Conservation (phyloP, 2,329 filamentous ascomycete species). For the Venturia pyrina region DNA sequence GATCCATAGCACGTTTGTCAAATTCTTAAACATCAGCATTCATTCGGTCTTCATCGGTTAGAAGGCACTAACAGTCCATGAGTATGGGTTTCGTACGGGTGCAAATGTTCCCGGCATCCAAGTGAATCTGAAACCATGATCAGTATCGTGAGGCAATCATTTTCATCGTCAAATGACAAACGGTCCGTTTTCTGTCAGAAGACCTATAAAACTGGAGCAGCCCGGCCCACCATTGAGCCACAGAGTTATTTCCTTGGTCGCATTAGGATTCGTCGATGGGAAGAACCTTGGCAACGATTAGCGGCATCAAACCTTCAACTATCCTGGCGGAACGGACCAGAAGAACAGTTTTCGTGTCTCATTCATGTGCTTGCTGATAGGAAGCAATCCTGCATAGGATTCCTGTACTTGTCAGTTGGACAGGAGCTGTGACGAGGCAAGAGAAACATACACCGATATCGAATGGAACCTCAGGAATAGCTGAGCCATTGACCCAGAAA, state of each 20-base stretch:
- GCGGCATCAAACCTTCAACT: too few relatives aligned
- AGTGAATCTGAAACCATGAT: conserved; percentile 17
- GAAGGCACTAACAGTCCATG: conserved; percentile 41
- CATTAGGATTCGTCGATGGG: conserved; percentile 42
- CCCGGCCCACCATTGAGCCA: conserved; percentile 31
- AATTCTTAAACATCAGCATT: conserved; percentile 16
- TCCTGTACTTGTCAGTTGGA: conserved; percentile 29
- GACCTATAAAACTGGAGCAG: conserved; percentile 50
- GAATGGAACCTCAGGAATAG: conserved; percentile 58
- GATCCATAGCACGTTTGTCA: conserved; percentile 34
- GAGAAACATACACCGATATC: conserved; percentile 43
- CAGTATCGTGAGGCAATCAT: conserved; percentile 32
- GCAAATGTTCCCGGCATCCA: conserved; percentile 55
- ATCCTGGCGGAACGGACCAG: conserved; percentile 24
- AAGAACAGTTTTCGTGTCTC: conserved; percentile 50
- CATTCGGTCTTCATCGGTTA: too few relatives aligned
- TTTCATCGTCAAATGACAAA: conserved; percentile 32
- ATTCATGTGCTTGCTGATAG: conserved; percentile 41
- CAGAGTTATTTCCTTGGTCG: conserved; percentile 50
- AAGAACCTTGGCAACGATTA: conserved; percentile 42
- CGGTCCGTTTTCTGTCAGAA: conserved; percentile 69
- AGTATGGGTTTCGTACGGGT: conserved; percentile 57
- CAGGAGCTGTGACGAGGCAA: not conserved
- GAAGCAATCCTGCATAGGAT: conserved; percentile 53
- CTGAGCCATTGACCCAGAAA: conserved; percentile 54